Percentiles rank a stretch among this genome's conserved stretches.
phyloP scores from a whole-genome alignment of 139 green algal genomes.

The Chlamydomonas sp. region DNA sequence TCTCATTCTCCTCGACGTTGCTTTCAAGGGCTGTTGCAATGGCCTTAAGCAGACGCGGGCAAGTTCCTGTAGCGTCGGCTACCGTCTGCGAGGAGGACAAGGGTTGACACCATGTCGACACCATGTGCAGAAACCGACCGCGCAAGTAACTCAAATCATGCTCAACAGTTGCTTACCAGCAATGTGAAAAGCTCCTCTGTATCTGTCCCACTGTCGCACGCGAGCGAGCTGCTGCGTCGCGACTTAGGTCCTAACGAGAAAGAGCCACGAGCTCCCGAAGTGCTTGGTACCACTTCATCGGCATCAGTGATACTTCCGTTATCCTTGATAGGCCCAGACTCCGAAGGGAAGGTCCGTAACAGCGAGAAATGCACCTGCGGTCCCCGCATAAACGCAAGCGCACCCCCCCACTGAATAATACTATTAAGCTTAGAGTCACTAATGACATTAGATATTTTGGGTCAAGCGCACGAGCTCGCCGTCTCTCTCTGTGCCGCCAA shows the following conservation, averaged over 20 bases:
- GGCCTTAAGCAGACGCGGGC: slow-evolving; percentile 21
- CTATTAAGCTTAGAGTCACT: neutral
- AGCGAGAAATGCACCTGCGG: slow-evolving; percentile 28
- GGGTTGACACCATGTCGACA: too few relatives aligned
- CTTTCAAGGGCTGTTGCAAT: slow-evolving; percentile 5
- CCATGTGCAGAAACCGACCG: too few relatives aligned
- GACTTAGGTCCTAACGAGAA: slow-evolving; percentile 11
- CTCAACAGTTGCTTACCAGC: neutral
- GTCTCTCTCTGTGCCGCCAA: too few relatives aligned
- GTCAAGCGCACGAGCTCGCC: too few relatives aligned
- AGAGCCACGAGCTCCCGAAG: neutral
- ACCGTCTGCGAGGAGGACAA: neutral
- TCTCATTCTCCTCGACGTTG: slow-evolving; percentile 31
- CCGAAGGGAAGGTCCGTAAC: neutral
- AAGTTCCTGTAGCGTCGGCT: neutral
- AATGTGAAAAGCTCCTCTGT: slow-evolving; percentile 20
- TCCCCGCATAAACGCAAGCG: neutral
- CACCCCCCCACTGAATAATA: too few relatives aligned
- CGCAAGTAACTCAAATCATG: too few relatives aligned
- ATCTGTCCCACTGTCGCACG: neutral
- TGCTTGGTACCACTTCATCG: neutral
- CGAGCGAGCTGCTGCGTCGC: neutral
- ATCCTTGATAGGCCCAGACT: neutral
- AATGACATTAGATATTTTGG: too few relatives aligned
- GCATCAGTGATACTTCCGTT: neutral